Conservation (phyloP, 2,329 filamentous ascomycete genomes). For the Xylaria sp. region DNA sequence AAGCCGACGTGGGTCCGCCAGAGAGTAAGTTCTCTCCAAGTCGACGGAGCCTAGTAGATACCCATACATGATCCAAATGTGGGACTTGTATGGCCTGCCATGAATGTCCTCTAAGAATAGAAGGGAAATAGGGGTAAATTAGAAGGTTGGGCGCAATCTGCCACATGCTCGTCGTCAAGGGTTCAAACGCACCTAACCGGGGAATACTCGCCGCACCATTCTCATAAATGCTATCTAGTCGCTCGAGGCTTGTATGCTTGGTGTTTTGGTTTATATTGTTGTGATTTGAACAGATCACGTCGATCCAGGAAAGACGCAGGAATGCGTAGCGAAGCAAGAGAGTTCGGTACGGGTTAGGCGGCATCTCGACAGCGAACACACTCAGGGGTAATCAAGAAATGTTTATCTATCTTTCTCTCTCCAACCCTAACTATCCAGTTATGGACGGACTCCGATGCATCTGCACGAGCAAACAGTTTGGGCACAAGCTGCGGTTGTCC, state of each 20-base stretch:
- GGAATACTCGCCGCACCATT: neutral
- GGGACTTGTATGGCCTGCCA: conserved; percentile 7
- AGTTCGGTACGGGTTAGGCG: conserved; percentile 11
- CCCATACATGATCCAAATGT: neutral
- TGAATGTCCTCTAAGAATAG: conserved; percentile 10
- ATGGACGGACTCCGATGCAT: conserved; percentile 5
- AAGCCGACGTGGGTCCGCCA: conserved; percentile 6
- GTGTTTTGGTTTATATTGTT: neutral
- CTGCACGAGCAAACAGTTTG: conserved; percentile 3
- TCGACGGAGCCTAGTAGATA: neutral
- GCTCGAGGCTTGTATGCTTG: too few species aligned
- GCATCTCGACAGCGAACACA: neutral
- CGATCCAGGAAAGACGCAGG: neutral
- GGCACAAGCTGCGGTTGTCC: neutral
- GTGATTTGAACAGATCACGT: neutral
- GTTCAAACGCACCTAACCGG: conserved; percentile 3
- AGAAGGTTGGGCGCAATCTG: neutral
- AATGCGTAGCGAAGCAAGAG: neutral
- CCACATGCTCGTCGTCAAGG: conserved; percentile 8
- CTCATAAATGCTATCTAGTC: conserved; percentile 12
- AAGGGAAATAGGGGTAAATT: conserved; percentile 1
- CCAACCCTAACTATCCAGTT: neutral
- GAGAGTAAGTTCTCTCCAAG: conserved; percentile 12
- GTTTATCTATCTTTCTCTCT: neutral
- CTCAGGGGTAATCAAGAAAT: neutral